Base-by-base conservation (phyloP, 2,329 filamentous ascomycete species). In the Bipolaris victoriae region DNA sequence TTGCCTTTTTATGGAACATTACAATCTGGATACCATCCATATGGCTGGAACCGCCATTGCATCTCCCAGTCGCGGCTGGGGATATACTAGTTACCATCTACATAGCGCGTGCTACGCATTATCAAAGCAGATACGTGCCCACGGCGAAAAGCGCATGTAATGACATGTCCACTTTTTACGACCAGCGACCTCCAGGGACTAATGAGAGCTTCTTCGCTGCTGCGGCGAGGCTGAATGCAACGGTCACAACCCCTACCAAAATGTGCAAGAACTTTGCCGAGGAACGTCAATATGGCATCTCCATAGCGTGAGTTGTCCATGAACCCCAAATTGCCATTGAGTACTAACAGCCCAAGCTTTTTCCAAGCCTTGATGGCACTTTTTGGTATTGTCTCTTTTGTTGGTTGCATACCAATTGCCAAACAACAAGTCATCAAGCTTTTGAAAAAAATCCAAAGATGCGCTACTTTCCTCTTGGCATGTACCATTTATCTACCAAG, bases 201-300 rank as follows among this genome's bases (percentile, higher is more conserved):
- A 69, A 70, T 44, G 69, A 72, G 46, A 71, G 67, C 55, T 73
- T 73, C 49, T 73, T 72, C 35, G 60, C 66, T 16, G 63, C 63
- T 11, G 59, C 64, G 5, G 68, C 62, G 15, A 56, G 67, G 35
- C 60, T 71, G 1, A 71, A 73, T 39, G 52, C 16, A 1, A 70
- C 69, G 6, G 41, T 45, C 2, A 51, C 61, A 2, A 63, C 49
- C 20, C 41, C 64, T 2, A 45, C 52, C 22, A 43, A 60, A 2
- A 69, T 73, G 63, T 73, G 70, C 49, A 45, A 58, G 33, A 49
- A 26, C 33, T 71, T 67, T 35, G 67, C 68, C 10, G 5, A 60
- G 24, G 67, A 71, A 46, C 65, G 64, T 63, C 58, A 64, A 37
- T 68, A 59, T 49, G 68, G 68, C 2, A 31, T 71, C 37, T 31